These are phyloP conservation scores for Didymella glomerata DNA, from an alignment of 2,329 filamentous ascomycete genomes.

Conservation along the genomic window DNA sequence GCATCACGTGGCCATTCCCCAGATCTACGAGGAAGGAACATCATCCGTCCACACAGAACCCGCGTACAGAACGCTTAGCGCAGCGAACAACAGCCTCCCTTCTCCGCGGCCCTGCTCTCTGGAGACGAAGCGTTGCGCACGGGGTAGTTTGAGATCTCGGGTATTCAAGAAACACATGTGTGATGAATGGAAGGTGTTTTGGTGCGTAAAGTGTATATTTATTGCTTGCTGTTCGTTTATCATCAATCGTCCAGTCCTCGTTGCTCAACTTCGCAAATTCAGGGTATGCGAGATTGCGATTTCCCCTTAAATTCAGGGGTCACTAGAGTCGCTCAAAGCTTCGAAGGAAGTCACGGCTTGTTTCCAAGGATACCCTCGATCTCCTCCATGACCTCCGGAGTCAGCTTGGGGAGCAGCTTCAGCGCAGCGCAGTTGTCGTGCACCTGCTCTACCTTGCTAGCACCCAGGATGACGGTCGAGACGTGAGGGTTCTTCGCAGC, in stretches of 20 bases:
- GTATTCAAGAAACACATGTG: background rate
- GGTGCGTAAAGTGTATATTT: background rate
- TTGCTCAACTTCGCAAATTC: background rate
- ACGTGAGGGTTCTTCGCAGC: constrained; percentile 67
- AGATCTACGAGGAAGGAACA: constrained; percentile 15
- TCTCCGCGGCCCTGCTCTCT: constrained; percentile 3
- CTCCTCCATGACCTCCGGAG: constrained; percentile 51
- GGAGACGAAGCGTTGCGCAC: constrained; percentile 3
- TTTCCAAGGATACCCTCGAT: constrained; percentile 52
- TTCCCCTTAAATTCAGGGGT: background rate
- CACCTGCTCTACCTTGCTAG: constrained; percentile 60
- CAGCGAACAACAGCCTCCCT: constrained; percentile 3
- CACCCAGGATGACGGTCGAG: constrained; percentile 64
- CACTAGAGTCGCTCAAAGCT: constrained; percentile 5
- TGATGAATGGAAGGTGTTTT: background rate
- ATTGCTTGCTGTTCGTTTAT: background rate
- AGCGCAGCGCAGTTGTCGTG: constrained; percentile 60
- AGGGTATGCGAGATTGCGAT: background rate
- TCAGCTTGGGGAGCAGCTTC: constrained; percentile 53
- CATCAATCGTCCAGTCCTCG: background rate
- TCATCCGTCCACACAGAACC: constrained; percentile 16
- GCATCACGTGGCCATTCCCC: constrained; percentile 13
- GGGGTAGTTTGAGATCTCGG: background rate
- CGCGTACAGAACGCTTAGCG: background rate
- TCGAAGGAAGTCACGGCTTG: constrained; percentile 44